A percentile compares a stretch with the other conserved stretches of the same genome.
phyloP scores from a whole-genome alignment of 768 basidiomycete species.

The Suillus lakei region DNA sequence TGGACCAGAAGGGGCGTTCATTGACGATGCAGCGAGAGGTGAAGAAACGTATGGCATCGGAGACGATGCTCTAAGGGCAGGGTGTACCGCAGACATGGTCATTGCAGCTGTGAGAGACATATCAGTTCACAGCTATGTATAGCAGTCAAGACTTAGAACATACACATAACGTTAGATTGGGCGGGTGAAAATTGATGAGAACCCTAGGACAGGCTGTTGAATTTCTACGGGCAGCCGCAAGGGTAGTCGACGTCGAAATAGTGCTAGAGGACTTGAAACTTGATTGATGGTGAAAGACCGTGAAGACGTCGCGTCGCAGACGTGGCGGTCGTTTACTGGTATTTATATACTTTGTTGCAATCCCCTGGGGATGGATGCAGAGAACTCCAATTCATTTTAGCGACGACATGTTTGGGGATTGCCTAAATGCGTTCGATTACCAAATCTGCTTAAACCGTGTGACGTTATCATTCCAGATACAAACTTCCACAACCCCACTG shows the following conservation, averaged over 20 bases:
- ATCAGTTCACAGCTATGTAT: constrained; percentile 17
- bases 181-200: constrained; percentile 9
- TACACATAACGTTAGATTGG: constrained; percentile 41
- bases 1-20: constrained; percentile 35
- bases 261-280: constrained; percentile 5
- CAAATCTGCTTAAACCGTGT: not conserved
- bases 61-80: constrained; percentile 27
- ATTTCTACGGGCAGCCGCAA: not conserved
- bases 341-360: constrained; percentile 31
- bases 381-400: constrained; percentile 6
- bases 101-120: constrained; percentile 41
- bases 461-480: too few species aligned
- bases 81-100: constrained; percentile 42
- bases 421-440: constrained; percentile 1
- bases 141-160: constrained; percentile 15
- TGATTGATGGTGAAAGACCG: constrained; percentile 24
- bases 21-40: constrained; percentile 56
- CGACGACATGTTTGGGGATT: constrained; percentile 35
- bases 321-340: constrained; percentile 30
- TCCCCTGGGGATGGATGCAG: constrained; percentile 25
- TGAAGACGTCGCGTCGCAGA: constrained; percentile 35
- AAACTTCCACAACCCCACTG: too few species aligned
- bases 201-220: not conserved
- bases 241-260: constrained; percentile 13
- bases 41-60: constrained; percentile 60